Percentiles rank a stretch among this genome's conserved stretches.
Evolutionary conservation across 2,329 filamentous ascomycete genomes (phyloP).

Genomic region (Scedosporium aurantiacum): DNA sequence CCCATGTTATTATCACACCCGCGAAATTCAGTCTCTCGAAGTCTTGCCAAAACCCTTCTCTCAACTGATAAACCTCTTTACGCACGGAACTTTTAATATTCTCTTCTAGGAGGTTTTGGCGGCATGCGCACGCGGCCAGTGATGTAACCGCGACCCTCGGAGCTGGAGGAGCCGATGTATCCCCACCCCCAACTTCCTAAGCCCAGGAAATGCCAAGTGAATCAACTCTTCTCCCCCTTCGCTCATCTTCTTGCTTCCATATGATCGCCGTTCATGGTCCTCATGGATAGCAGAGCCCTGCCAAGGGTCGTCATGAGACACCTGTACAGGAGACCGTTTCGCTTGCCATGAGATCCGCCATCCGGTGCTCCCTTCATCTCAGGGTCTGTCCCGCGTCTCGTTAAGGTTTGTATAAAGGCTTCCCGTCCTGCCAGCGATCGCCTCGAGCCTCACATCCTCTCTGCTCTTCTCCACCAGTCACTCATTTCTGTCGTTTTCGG

Average conservation of each 20-base stretch:
- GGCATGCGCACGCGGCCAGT: background rate
- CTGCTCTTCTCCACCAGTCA: conserved; percentile 5
- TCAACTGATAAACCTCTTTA: too few species aligned
- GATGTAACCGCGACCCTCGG: background rate
- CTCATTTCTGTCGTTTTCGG: conserved; percentile 7
- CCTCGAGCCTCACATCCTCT: background rate
- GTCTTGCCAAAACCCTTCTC: too few species aligned
- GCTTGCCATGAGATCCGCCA: background rate
- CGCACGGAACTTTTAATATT: background rate
- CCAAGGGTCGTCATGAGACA: conserved; percentile 5
- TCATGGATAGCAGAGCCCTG: background rate
- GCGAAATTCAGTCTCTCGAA: too few species aligned
- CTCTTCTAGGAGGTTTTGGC: background rate
- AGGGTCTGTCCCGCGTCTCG: background rate
- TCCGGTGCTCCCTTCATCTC: background rate
- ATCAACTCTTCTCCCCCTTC: background rate
- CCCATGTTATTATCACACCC: too few species aligned
- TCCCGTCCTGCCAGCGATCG: background rate
- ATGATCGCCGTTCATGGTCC: conserved; percentile 1
- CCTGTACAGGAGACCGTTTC: background rate
- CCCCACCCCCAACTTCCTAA: background rate
- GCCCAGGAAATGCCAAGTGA: conserved; percentile 3
- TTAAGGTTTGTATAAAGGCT: background rate
- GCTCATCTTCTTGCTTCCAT: background rate
- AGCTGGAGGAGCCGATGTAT: conserved; percentile 1